Evolutionary conservation across 306 rosid genomes (phyloP).

Genomic region (Prosopis cineraria): DNA sequence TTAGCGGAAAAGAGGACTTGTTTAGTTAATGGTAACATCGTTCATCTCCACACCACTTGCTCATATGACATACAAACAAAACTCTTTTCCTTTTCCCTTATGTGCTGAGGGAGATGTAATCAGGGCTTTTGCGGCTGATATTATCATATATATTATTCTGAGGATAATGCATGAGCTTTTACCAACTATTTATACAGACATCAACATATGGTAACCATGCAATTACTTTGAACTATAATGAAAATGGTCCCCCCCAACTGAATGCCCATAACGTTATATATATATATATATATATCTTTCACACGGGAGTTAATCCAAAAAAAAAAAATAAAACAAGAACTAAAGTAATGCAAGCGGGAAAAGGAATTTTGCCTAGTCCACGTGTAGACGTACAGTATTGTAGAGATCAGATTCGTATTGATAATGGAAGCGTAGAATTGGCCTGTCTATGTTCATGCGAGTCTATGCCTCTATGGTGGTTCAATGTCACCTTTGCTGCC

Average conservation of each 20-base stretch:
- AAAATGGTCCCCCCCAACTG: not conserved
- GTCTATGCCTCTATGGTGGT: not conserved
- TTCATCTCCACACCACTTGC: not conserved
- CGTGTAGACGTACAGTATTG: not conserved
- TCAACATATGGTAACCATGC: not conserved
- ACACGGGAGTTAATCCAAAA: not conserved
- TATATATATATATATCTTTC: not conserved
- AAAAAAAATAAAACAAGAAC: not conserved
- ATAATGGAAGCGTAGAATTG: not conserved
- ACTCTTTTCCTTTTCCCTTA: not conserved
- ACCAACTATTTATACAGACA: not conserved
- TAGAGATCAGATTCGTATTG: not conserved
- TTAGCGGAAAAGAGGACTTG: not conserved
- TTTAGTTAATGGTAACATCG: not conserved
- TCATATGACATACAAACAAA: not conserved
- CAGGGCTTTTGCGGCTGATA: not conserved
- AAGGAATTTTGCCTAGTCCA: not conserved
- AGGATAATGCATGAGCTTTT: not conserved
- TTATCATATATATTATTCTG: not conserved
- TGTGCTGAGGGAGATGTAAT: not conserved
- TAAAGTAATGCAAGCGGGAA: too few relatives aligned
- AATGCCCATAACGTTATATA: too few relatives aligned
- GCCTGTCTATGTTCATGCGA: not conserved
- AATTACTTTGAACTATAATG: not conserved
- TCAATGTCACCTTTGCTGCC: conserved; percentile 14